Conservation (phyloP, 345 rosid genomes). For the Eucalyptus curtisii region DNA sequence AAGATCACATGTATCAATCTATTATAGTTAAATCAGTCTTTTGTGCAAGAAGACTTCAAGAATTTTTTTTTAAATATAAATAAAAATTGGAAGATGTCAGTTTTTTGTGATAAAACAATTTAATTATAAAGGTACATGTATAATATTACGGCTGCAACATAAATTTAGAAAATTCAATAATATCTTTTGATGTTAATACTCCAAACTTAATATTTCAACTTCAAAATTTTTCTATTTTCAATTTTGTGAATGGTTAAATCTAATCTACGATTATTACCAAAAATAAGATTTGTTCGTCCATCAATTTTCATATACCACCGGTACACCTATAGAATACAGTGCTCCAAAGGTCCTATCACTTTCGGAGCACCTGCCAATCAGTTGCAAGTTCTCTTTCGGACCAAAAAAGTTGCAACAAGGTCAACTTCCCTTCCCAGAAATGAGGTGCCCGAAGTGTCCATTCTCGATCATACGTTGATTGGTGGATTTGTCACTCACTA, state of each 20-base stretch:
- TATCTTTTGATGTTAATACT: too few species aligned
- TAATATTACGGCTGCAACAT: neutral
- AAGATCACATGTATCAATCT: too few species aligned
- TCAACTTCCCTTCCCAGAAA: neutral
- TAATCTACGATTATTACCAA: neutral
- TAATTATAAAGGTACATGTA: neutral
- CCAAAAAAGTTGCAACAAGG: neutral
- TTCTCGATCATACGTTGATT: too few species aligned
- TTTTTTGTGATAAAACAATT: neutral
- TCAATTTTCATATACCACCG: neutral
- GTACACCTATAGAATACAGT: neutral
- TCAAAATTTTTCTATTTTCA: too few species aligned
- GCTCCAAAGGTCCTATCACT: neutral
- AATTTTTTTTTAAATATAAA: too few species aligned
- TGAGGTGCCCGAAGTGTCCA: neutral
- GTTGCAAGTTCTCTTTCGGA: neutral
- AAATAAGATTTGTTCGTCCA: neutral
- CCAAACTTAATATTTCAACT: neutral
- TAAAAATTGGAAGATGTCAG: neutral
- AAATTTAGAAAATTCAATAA: neutral
- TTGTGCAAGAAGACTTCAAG: neutral
- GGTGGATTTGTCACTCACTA: neutral
- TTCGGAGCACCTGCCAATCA: too few species aligned
- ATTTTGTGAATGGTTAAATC: neutral
- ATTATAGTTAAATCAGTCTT: too few species aligned